Base-by-base conservation (phyloP, 2,329 filamentous ascomycete species). In the Fusarium nurragi region DNA sequence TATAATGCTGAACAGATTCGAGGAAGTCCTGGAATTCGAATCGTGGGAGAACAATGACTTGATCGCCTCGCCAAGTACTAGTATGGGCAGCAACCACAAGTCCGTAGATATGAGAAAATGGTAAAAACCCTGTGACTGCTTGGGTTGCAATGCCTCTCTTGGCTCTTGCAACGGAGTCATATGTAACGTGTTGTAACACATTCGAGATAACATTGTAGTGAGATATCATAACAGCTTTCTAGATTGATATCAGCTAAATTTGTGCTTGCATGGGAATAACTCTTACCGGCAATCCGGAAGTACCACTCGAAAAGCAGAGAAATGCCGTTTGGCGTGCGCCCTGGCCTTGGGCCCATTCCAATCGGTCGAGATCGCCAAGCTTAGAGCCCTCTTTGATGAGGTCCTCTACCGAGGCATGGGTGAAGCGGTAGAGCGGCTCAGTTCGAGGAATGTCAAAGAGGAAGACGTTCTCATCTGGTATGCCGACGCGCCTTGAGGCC, bases 191-290 rank as follows among this genome's bases (percentile, higher is more conserved):
- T 71, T 93, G 90, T 37, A 93, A 69, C 0, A 87, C 84, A 71
- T 94, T 94, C 28, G 91, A 86, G 44, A 94, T 93, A 32, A 94
- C 88, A 65, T 94, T 94, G 18, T 80, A 78, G 72, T 94, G 91
- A 2, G 90, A 91, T 59, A 94, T 91, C 89, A 92, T 93, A 38
- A 94, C 91, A 38, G 90, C 91, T 89, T 93, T 93, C 86, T 91
- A 52, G 1, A 0, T 0, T 0, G 3, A 21, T 4, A n/a, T 48
- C 21, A 45, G 59, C 21, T 2, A 11, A 3, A 3, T 5, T n/a
- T 2, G 6, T 4, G 25, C 14, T 1, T 9, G 1, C 0, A 0
- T 8, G 1, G 1, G 4, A 9, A 3, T 13, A 4, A 11, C 3
- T 8, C 23, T 61, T 80, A 90, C 89, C 8, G 91, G 91, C 21